Evolutionary conservation across 108 stramenopile genomes (phyloP).

Genomic region (Cafeteria roenbergensis): DNA sequence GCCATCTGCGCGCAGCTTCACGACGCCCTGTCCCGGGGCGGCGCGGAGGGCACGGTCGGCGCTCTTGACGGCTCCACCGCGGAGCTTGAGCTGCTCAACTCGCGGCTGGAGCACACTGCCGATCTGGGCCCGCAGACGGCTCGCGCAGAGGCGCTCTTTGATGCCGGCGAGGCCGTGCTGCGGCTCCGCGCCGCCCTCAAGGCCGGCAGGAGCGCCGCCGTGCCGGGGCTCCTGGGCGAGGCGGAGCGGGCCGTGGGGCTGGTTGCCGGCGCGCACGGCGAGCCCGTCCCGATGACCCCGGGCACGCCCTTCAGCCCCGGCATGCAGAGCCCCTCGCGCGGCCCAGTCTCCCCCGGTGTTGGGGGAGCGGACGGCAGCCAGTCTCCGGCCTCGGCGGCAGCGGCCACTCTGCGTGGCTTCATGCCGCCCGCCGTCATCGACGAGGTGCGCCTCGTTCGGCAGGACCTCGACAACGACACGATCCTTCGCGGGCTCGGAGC

Average conservation of each 20-base stretch:
- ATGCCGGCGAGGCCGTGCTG: background rate
- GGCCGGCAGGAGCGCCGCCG: background rate
- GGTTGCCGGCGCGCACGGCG: no score
- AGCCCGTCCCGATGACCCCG: background rate
- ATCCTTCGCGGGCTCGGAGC: background rate
- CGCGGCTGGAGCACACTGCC: background rate
- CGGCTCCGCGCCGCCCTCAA: background rate
- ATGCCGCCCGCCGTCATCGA: background rate
- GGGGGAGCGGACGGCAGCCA: no score
- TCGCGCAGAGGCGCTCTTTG: background rate
- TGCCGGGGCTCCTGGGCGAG: background rate
- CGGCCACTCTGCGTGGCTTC: background rate
- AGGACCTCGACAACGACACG: background rate
- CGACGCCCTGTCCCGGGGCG: background rate
- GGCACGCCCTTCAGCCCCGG: no score
- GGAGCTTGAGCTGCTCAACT: background rate
- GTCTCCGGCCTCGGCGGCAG: background rate
- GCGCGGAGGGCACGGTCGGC: background rate
- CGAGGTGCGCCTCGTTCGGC: background rate
- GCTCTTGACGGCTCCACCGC: background rate
- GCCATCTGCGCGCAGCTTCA: background rate
- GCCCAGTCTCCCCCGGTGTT: no score
- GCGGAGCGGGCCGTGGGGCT: background rate
- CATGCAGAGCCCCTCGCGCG: no score
- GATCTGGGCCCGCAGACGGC: background rate